Conservation (phyloP, 768 basidiomycete species). For the Antrodiella citrinella region DNA sequence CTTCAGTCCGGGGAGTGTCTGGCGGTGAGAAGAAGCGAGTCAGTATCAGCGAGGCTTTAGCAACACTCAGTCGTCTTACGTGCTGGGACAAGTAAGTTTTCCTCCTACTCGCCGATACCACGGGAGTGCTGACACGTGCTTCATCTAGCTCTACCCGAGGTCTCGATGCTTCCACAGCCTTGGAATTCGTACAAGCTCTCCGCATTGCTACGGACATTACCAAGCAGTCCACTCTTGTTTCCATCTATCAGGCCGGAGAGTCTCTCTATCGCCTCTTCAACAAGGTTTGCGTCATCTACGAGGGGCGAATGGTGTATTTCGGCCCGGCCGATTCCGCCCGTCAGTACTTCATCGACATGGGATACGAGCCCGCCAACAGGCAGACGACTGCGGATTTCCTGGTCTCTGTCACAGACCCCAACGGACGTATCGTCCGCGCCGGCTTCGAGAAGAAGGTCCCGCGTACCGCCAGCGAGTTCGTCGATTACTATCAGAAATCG, state of each 20-base stretch:
- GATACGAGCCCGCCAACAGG: conserved; percentile 45
- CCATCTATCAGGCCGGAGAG: conserved; percentile 81
- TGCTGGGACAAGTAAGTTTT: conserved; percentile 68
- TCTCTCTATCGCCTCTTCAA: conserved; percentile 58
- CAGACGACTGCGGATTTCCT: conserved; percentile 59
- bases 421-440: conserved; percentile 42
- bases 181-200: conserved; percentile 51
- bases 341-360: conserved; percentile 67
- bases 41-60: conserved; percentile 66
- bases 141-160: neutral
- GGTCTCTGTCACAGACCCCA: conserved; percentile 51
- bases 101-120: neutral
- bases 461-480: conserved; percentile 51
- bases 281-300: conserved; percentile 74
- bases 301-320: conserved; percentile 67
- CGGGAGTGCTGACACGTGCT: neutral
- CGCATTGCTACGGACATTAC: conserved; percentile 44
- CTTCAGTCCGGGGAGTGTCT: conserved; percentile 62
- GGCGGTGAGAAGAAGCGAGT: conserved; percentile 78
- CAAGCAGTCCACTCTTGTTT: conserved; percentile 52
- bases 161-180: conserved; percentile 40
- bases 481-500: conserved; percentile 25
- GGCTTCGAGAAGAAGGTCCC: conserved; percentile 36
- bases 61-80: conserved; percentile 50
- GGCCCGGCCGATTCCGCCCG: conserved; percentile 59